Evolutionary conservation across 805 yeast genomes (phyloP), one percentile per base, ranked within the genome.

Genomic region (Millerozyma miso): DNA sequence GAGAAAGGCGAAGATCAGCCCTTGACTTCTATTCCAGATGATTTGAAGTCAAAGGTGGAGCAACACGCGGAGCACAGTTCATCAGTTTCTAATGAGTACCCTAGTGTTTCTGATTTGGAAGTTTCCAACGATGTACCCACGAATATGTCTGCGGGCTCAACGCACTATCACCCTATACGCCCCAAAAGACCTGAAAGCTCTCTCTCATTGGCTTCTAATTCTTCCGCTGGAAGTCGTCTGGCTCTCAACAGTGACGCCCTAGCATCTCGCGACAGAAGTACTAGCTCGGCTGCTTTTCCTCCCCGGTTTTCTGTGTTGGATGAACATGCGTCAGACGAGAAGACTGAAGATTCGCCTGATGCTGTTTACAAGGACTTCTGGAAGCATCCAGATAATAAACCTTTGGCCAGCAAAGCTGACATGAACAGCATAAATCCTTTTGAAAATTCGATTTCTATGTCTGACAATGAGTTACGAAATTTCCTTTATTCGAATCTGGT

Each of bases 101-200:
- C 15, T 26, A 35, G 14, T 18, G 41, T 38, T 10, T 7, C 18
- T 19, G 29, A 23, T 23, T 23, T 10, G 6, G 29, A 10, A 7
- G 19, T 35, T 12, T 42, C 53, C 32, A 19, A 23, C 18, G 34
- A 32, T 7, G 17, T 15, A 13, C 6, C 14, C 7, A 32, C 15
- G 15, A 6, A 32, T 7, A 15, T 6, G 7, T 6, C n/a, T 32
- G 7, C 34, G 34, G 17, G 17, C 34, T n/a, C 14, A 7, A 32
- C 43, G 7, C 60, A 57, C 23, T 49, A 52, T 47, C 63, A 50
- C 38, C 55, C 56, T 17, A 49, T 52, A 37, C 56, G 68, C 17
- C 69, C 69, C 2, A 51, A 57, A 33, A 43, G 74, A 23, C 73
- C 75, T 3, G 71, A 68, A 45, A 65, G 72, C 43, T 72, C 64